Evolutionary conservation across 2,329 filamentous ascomycete genomes (phyloP), one percentile per base, ranked within the genome.

Genomic region (Phaeosphaeriaceae sp.): DNA sequence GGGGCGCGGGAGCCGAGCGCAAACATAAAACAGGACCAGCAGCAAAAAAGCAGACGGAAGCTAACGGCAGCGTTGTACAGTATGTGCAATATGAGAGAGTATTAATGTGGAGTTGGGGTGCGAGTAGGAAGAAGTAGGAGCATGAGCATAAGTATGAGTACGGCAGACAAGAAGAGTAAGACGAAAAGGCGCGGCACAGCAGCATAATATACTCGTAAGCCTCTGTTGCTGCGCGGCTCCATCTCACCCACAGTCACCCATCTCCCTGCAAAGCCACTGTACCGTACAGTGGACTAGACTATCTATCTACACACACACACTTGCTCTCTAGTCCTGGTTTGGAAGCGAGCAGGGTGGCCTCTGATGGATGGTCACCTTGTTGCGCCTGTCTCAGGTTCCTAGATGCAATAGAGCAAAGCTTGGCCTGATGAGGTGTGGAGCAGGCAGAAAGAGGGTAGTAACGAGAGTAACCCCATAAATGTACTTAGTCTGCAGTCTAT

Each of bases 321-420:
- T 34, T 18, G 13, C 29, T 16, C 50, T 53, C 54, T 48, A 46
- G 53, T 53, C 56, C 46, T 58, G 57, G n/a, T n/a, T n/a, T n/a
- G 52, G 42, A 50, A 37, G 54, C 54, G 57, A 35, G 37, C 61
- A 63, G 58, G 60, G 61, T 59, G 59, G 67, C 62, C 63, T 60
- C 54, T 54, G 46, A 54, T 54, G 67, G 66, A 56, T 56, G 67
- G 66, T 70, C 67, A 70, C 57, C 54, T 49, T 60, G 48, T 52
- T 29, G 50, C 39, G 34, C 50, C 46, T 53, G 56, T 60, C 56
- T 60, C 56, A 60, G 54, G 42, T 13, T 53, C 36, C 51, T 47
- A 49, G 46, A 49, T 45, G 48, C 35, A 17, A n/a, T n/a, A n/a
- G n/a, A n/a, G n/a, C n/a, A n/a, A n/a, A n/a, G n/a, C n/a, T n/a